Percentiles rank a stretch among this genome's conserved stretches.
Evolutionary conservation across 495 filamentous ascomycete species (phyloP).

Genomic region (Penicillium taxi): DNA sequence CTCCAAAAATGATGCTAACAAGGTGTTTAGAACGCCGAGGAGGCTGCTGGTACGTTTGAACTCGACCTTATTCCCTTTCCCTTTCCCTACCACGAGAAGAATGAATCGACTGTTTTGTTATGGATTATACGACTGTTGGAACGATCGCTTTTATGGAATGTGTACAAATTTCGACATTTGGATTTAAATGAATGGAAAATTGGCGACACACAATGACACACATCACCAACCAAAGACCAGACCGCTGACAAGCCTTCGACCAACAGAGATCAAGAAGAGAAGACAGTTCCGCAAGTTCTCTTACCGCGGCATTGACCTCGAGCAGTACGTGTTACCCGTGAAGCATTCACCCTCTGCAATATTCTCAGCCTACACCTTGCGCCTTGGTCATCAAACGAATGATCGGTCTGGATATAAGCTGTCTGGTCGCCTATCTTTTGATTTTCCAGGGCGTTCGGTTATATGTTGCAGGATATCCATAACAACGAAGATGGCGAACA

Average conservation of each 20-base stretch:
- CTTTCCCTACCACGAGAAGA: conserved; percentile 4
- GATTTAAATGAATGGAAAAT: conserved; percentile 19
- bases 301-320: conserved; percentile 98
- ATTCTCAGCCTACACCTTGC: conserved; percentile 8
- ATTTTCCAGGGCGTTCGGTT: conserved; percentile 4
- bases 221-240: conserved; percentile 12
- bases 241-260: conserved; percentile 35
- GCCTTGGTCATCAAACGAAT: conserved; percentile 41
- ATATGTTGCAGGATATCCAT: not conserved
- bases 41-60: conserved; percentile 71
- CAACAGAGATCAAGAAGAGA: conserved; percentile 90
- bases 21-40: conserved; percentile 69
- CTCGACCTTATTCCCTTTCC: conserved; percentile 10
- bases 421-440: not conserved
- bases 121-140: no score
- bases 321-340: conserved; percentile 66
- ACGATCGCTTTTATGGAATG: no score
- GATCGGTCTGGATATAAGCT: conserved; percentile 44
- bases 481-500: conserved; percentile 14
- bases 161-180: conserved; percentile 8
- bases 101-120: no score
- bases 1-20: conserved; percentile 28
- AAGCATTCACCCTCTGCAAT: conserved; percentile 35
- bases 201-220: conserved; percentile 17
- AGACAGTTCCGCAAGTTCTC: conserved; percentile 99